A percentile compares a stretch with the other conserved stretches of the same genome.
Evolutionary conservation across 1,139 yeast species (phyloP).

Genomic region (Diutina neorugosa): DNA sequence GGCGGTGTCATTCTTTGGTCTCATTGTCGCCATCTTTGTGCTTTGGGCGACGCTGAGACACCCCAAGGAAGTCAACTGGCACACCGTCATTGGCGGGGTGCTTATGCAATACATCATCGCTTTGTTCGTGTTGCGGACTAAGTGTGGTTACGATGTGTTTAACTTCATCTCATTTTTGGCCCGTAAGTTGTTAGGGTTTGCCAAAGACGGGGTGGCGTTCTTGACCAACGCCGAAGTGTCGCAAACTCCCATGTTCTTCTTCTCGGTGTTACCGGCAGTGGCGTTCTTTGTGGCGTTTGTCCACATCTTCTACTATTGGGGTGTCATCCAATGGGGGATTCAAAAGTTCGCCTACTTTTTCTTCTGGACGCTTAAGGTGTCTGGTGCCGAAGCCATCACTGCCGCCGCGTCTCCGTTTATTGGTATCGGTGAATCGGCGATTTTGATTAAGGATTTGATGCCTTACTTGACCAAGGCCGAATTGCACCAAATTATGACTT

Average conservation of each 20-base stretch:
- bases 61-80: conserved; percentile 41
- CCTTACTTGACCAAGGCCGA: conserved; percentile 54
- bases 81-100: conserved; percentile 52
- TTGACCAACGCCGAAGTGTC: conserved; percentile 33
- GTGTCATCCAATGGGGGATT: conserved; percentile 50
- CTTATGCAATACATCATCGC: conserved; percentile 84
- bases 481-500: conserved; percentile 52
- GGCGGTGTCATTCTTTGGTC: conserved; percentile 49
- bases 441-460: conserved; percentile 49
- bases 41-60: conserved; percentile 38
- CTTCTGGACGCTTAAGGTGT: conserved; percentile 49
- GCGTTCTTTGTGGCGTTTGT: conserved; percentile 55
- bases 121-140: conserved; percentile 86
- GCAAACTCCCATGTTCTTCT: conserved; percentile 36
- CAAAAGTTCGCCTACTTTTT: conserved; percentile 48
- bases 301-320: conserved; percentile 51
- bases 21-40: conserved; percentile 33
- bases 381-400: conserved; percentile 59
- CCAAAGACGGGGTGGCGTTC: conserved; percentile 53
- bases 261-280: conserved; percentile 50
- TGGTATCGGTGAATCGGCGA: conserved; percentile 60
- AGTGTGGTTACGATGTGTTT: conserved; percentile 51
- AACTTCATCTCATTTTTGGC: conserved; percentile 52
- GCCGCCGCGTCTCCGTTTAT: conserved; percentile 63
- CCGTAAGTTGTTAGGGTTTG: conserved; percentile 47